Conservation (phyloP, 1,139 yeast species). For the Zygoascus hellenicus region DNA sequence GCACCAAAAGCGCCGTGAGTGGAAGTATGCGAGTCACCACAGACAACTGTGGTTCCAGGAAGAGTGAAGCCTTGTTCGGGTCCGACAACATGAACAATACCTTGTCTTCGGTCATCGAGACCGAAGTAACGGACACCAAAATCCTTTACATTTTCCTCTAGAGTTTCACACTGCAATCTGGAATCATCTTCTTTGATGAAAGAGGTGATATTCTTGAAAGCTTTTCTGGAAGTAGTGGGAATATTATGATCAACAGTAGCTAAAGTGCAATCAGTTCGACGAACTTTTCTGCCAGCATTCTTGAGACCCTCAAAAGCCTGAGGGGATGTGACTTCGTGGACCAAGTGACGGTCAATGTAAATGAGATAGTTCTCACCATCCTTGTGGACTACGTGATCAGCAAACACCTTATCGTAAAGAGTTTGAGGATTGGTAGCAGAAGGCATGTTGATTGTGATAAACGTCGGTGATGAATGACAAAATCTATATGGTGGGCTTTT, state of each 20-base stretch:
- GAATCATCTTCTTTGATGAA: constrained; percentile 91
- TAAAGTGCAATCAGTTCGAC: constrained; percentile 90
- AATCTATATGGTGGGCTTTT: not conserved
- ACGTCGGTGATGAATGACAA: no score
- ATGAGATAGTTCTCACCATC: constrained; percentile 80
- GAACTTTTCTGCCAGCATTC: constrained; percentile 79
- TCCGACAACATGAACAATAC: constrained; percentile 96
- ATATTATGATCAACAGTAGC: constrained; percentile 98
- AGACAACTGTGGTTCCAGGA: constrained; percentile 97
- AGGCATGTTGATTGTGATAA: constrained; percentile 20
- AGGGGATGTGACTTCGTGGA: constrained; percentile 97
- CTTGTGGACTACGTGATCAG: constrained; percentile 85
- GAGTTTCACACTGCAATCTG: constrained; percentile 82
- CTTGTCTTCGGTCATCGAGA: constrained; percentile 90
- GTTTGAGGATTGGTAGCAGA: constrained; percentile 39
- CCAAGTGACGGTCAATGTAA: constrained; percentile 92
- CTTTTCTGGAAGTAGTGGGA: constrained; percentile 79
- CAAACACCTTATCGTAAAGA: constrained; percentile 91
- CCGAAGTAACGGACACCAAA: constrained; percentile 91
- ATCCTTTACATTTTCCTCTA: constrained; percentile 86
- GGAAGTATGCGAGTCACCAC: constrained; percentile 98
- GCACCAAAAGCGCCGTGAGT: constrained; percentile 99
- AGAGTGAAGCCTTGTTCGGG: constrained; percentile 98
- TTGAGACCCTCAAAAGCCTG: constrained; percentile 95
- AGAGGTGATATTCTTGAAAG: constrained; percentile 67